A percentile compares a stretch with the other conserved stretches of the same genome.
phyloP scores from a whole-genome alignment of 768 basidiomycete species.

The Thelephora ganbajun region DNA sequence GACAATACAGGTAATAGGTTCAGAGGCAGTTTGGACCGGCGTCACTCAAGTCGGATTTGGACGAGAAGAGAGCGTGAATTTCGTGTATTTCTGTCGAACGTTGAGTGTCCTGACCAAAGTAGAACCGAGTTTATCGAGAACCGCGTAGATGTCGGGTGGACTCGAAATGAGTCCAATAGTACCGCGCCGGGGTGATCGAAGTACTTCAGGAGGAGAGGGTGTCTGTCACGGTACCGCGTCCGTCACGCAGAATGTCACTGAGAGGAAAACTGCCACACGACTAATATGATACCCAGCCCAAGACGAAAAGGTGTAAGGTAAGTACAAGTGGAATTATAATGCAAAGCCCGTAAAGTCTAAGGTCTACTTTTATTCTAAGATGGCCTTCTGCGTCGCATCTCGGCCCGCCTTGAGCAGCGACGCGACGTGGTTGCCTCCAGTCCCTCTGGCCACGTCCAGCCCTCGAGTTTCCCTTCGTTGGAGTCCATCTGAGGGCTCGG shows the following conservation, averaged over 20 bases:
- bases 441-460: constrained; percentile 43
- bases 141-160: no score
- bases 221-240: no score
- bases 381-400: constrained; percentile 66
- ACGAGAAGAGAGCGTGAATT: no score
- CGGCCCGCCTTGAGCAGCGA: constrained; percentile 77
- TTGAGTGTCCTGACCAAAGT: no score
- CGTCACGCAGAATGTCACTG: background rate
- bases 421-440: constrained; percentile 80
- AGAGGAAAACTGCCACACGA: background rate
- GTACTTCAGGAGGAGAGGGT: no score
- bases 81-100: no score
- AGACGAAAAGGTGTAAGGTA: background rate
- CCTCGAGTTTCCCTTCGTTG: constrained; percentile 12
- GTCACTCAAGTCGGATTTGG: no score
- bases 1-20: no score
- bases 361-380: constrained; percentile 27
- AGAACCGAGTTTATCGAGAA: no score
- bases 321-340: background rate
- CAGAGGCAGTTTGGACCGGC: no score
- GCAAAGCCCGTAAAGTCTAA: constrained; percentile 4
- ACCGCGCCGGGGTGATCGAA: no score
- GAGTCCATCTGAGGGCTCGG: constrained; percentile 29
- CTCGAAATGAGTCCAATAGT: no score
- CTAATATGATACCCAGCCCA: background rate